Evolutionary conservation across 2,329 filamentous ascomycete species (phyloP), one percentile per base, ranked within the genome.

Genomic region (Aspergillus fumigatus): DNA sequence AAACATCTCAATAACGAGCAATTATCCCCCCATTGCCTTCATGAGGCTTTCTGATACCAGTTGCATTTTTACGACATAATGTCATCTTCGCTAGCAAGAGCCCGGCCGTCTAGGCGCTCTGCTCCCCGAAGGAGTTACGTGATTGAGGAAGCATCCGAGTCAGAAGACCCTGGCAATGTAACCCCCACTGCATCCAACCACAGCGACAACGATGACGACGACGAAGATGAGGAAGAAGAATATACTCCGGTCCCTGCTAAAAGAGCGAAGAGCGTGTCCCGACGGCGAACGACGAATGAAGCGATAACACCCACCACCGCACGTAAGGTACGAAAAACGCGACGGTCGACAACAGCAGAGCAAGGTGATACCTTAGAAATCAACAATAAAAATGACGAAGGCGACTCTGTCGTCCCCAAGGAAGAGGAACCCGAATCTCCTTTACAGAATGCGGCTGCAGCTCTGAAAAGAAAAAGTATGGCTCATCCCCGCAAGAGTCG

Each of bases 71-170:
- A 38, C 52, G 41, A 40, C 55, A 66, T 65, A 62, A 76, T 76
- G 74, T 67, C 73, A 59, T 47, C 43, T 7, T 74, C 74, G 53
- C 65, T 73, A 62, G 68, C 73, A 52, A 72, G 71, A 62, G 70
- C 80, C 48, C 79, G 87, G 63, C 81, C 85, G 10, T 82, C 83
- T 55, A 80, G 87, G 69, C 80, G 85, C 55, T 81, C 79, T 51
- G 81, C 82, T 47, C 74, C 88, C 52, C 84, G 90, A 69, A 86
- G 88, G 66, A 88, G 86, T 65, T 84, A 88, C 51, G 82, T 95
- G 50, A 78, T 92, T 58, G 91, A 95, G 62, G 91, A 84, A 21
- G 83, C 85, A 25, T 90, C 93, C 45, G 90, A 95, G 57, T 89
- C 91, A 55, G 85, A 88, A 61, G 79, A 84, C 54, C 75, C 81